Evolutionary conservation across 2,329 filamentous ascomycete species (phyloP).

Genomic region (Tolypocladium sp.): DNA sequence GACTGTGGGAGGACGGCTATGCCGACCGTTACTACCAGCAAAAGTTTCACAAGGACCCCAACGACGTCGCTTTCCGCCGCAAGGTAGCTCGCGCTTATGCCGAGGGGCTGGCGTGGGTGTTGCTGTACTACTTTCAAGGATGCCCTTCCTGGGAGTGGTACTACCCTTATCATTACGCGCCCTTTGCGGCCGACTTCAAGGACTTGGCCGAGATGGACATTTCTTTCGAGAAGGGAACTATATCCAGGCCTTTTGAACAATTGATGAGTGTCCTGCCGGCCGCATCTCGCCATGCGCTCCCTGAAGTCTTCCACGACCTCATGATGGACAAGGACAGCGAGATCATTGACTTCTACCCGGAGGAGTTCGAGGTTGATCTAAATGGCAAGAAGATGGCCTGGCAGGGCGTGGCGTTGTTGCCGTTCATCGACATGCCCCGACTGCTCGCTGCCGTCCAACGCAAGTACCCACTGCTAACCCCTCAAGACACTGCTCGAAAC

Average conservation of each 20-base stretch:
- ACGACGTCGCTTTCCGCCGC: constrained; percentile 78
- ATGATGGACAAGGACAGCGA: constrained; percentile 85
- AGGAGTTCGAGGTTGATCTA: constrained; percentile 84
- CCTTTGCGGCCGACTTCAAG: constrained; percentile 91
- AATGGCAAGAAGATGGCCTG: constrained; percentile 99
- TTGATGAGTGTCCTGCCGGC: constrained; percentile 96
- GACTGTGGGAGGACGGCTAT: constrained; percentile 93
- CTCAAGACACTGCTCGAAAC: constrained; percentile 73
- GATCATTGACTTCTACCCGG: constrained; percentile 96
- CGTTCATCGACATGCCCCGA: constrained; percentile 90
- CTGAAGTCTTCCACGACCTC: constrained; percentile 76
- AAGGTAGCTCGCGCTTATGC: constrained; percentile 87
- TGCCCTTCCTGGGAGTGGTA: constrained; percentile 99
- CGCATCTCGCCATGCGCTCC: constrained; percentile 84
- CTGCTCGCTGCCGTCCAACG: constrained; percentile 73
- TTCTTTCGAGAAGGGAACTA: constrained; percentile 72
- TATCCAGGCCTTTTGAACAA: constrained; percentile 91
- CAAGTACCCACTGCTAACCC: constrained; percentile 70
- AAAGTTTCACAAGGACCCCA: constrained; percentile 79
- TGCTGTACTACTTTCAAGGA: constrained; percentile 95
- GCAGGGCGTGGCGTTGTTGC: constrained; percentile 89
- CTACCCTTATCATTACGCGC: constrained; percentile 96
- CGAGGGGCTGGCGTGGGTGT: constrained; percentile 89
- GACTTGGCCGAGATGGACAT: constrained; percentile 72
- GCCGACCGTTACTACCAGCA: constrained; percentile 94